These are phyloP conservation scores for Debaryomycetaceae sp. DNA, from an alignment of 1,139 yeast genomes.

Conservation along the genomic window DNA sequence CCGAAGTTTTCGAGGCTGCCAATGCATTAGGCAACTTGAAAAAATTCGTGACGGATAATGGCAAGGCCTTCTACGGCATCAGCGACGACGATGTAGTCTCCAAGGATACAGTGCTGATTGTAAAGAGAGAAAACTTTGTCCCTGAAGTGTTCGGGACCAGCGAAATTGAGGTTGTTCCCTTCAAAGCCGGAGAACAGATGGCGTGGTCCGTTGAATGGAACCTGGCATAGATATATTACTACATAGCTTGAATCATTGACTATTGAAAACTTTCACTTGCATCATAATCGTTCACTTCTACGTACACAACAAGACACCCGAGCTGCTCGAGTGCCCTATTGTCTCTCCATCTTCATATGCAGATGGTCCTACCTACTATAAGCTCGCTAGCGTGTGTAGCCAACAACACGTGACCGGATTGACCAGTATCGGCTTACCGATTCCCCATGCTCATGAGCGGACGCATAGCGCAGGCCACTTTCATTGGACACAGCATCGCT, in stretches of 20 bases:
- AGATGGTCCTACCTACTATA: too few species aligned
- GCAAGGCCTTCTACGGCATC: conserved; percentile 65
- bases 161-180: conserved; percentile 73
- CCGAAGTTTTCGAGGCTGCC: conserved; percentile 73
- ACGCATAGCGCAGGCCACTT: too few species aligned
- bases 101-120: conserved; percentile 49
- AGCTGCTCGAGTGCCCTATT: too few species aligned
- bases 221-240: neutral
- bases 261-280: too few species aligned
- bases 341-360: too few species aligned
- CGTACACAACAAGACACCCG: too few species aligned
- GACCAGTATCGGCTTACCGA: too few species aligned
- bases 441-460: too few species aligned
- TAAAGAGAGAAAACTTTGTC: conserved; percentile 47
- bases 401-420: too few species aligned
- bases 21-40: conserved; percentile 63
- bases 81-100: conserved; percentile 36
- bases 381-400: too few species aligned
- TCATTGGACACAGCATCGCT: too few species aligned
- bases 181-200: conserved; percentile 75
- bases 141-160: conserved; percentile 56
- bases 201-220: conserved; percentile 81
- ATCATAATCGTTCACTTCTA: too few species aligned
- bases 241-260: neutral
- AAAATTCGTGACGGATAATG: conserved; percentile 73